These are phyloP conservation scores for Collybia nuda DNA, from an alignment of 768 basidiomycete species.

Conservation along the genomic window DNA sequence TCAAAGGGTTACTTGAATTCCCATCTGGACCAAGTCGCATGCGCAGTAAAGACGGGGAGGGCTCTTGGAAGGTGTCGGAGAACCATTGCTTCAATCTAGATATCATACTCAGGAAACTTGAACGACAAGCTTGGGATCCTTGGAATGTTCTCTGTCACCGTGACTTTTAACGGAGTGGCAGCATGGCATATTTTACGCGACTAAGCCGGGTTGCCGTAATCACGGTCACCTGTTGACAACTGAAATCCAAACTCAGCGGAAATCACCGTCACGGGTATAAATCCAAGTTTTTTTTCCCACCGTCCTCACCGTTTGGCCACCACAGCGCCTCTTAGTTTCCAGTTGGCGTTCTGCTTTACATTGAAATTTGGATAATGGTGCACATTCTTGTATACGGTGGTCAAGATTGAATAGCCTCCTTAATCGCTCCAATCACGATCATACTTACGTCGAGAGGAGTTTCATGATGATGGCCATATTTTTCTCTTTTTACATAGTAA, in stretches of 20 bases:
- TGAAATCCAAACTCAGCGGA: conserved; percentile 15
- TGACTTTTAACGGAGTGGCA: background rate
- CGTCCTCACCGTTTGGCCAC: conserved; percentile 27
- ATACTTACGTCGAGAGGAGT: conserved; percentile 72
- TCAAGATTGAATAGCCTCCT: conserved; percentile 59
- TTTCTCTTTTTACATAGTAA: background rate
- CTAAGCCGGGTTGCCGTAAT: no score
- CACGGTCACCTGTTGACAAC: no score
- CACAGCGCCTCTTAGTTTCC: conserved; percentile 44
- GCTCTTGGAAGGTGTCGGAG: conserved; percentile 13
- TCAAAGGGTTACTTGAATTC: conserved; percentile 54
- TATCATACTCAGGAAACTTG: conserved; percentile 21
- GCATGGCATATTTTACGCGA: background rate
- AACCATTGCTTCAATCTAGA: conserved; percentile 29
- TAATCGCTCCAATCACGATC: conserved; percentile 83
- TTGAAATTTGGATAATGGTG: conserved; percentile 45
- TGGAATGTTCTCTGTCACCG: no score
- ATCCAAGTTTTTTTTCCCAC: conserved; percentile 11
- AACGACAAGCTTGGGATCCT: background rate
- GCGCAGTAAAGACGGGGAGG: conserved; percentile 43
- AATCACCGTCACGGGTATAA: conserved; percentile 12
- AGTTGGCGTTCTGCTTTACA: conserved; percentile 63
- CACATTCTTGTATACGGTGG: conserved; percentile 37
- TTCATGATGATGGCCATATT: conserved; percentile 81
- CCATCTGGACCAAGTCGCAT: conserved; percentile 64